Percentiles rank a stretch among this genome's conserved stretches.
Evolutionary conservation across 768 basidiomycete species (phyloP).

Genomic region (Tylopilus sp.): DNA sequence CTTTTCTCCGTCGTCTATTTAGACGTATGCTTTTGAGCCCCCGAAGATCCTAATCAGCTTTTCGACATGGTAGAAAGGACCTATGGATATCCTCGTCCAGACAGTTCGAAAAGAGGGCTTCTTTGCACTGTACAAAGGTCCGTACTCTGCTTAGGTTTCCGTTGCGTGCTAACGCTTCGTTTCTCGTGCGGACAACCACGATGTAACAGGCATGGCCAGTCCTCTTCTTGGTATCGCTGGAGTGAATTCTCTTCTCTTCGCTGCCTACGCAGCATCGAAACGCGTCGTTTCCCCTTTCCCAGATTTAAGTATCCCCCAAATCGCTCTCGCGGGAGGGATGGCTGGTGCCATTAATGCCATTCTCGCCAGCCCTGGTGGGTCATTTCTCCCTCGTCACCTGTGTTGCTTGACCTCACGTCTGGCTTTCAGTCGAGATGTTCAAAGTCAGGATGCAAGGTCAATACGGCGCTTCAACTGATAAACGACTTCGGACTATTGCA

Average conservation of each 20-base stretch:
- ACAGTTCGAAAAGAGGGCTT: conserved; percentile 87
- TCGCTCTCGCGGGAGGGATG: conserved; percentile 83
- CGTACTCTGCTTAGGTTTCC: conserved; percentile 1
- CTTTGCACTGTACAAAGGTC: conserved; percentile 93
- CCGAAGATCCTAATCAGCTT: not conserved
- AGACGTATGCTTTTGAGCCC: not conserved
- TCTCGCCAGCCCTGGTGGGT: conserved; percentile 81
- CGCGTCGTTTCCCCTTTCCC: conserved; percentile 88
- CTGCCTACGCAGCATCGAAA: conserved; percentile 79
- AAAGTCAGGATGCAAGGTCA: conserved; percentile 98
- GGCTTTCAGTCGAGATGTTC: conserved; percentile 84
- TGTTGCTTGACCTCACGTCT: not conserved
- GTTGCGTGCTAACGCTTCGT: not conserved
- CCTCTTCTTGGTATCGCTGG: conserved; percentile 92
- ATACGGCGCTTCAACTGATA: conserved; percentile 78
- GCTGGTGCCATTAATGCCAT: conserved; percentile 90
- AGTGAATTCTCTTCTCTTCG: conserved; percentile 94
- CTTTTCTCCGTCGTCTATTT: not conserved
- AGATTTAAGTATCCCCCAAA: conserved; percentile 74
- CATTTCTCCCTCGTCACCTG: not conserved
- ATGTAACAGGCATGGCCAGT: conserved; percentile 69
- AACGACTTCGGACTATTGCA: conserved; percentile 67
- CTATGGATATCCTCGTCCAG: conserved; percentile 83
- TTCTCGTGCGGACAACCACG: not conserved
- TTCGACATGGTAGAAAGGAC: conserved; percentile 66